Base-by-base conservation (phyloP, 2,329 filamentous ascomycete genomes). In the Aspergillus brasiliensis region DNA sequence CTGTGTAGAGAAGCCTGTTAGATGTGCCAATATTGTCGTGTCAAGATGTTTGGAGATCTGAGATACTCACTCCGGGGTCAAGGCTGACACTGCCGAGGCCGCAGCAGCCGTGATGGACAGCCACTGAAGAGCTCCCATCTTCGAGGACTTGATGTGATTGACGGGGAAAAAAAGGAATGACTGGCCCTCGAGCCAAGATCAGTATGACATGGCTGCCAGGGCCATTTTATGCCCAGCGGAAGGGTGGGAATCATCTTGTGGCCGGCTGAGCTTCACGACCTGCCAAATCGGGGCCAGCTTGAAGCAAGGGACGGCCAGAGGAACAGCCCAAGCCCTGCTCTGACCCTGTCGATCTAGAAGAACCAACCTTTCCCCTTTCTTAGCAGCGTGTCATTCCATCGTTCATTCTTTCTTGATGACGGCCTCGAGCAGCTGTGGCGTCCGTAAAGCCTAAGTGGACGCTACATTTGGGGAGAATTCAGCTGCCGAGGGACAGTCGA, bases 11-110 rank as follows among this genome's bases (percentile, higher is more conserved):
- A 19, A 27, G 13, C 27, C 3, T 5, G 21, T 34, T 11, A 56
- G 51, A 40, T 6, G 13, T 19, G 15, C 10, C 8, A 21, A 10
- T 15, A 7, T 38, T 19, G 25, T 13, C 23, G 13, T 8, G 3
- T 31, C 10, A 1, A 5, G 2, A n/a, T 27, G 10, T n/a, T 17
- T 55, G 3, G 31, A 31, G 25, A 37, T 21, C 6, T 10, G 17
- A 10, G 38, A 38, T n/a, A 66, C 71, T 53, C 42, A 73, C 71
- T 73, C 69, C 2, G 71, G 71, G n/a, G 67, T 70, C 51, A 73
- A 31, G 10, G 71, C 71, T 55, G 62, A 59, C 5, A 63, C 70
- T 23, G 65, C 59, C 23, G 67, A 64, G 19, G 47, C 47, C 27
- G 67, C 63, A 31, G 65, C 65, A 37, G 66, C 65, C 23, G 61